phyloP scores from a whole-genome alignment of 192 early-diverging fungal species.

The Spizellomyces sp. region DNA sequence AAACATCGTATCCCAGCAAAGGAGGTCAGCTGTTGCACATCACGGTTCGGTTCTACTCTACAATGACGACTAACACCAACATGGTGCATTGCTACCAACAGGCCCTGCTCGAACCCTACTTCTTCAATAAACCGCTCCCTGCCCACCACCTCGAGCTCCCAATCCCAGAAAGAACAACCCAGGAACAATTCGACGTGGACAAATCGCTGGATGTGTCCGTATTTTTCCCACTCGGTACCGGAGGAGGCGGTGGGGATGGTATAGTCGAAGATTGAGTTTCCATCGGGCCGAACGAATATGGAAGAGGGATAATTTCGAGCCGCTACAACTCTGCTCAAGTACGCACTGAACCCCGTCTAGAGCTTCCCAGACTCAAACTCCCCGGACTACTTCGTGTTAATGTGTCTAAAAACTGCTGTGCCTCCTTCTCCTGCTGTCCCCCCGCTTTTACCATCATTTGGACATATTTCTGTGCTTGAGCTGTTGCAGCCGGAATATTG shows the following conservation, averaged over 20 bases:
- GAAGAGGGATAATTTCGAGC: too few relatives aligned
- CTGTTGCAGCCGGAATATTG: conserved; percentile 8
- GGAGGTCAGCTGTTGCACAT: conserved; percentile 28
- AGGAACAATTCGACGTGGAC: conserved; percentile 54
- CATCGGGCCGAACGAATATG: too few relatives aligned
- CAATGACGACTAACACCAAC: background rate
- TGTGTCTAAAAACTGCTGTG: conserved; percentile 16
- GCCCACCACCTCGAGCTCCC: conserved; percentile 64
- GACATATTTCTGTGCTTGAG: conserved; percentile 38
- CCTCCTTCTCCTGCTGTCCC: conserved; percentile 35
- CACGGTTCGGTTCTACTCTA: background rate
- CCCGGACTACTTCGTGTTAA: background rate
- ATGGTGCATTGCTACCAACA: conserved; percentile 16
- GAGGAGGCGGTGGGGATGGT: background rate
- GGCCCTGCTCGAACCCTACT: conserved; percentile 57
- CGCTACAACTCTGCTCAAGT: too few relatives aligned
- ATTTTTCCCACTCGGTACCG: conserved; percentile 29
- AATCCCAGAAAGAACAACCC: conserved; percentile 45
- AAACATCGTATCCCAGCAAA: conserved; percentile 46
- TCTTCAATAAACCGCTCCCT: conserved; percentile 57
- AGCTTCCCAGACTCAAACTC: too few relatives aligned
- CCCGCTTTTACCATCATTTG: conserved; percentile 40
- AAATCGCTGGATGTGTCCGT: conserved; percentile 41
- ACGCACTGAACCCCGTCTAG: too few relatives aligned
- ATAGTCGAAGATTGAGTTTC: too few relatives aligned